Evolutionary conservation across 805 yeast genomes (phyloP).

Genomic region (Wickerhamiella musiphila): DNA sequence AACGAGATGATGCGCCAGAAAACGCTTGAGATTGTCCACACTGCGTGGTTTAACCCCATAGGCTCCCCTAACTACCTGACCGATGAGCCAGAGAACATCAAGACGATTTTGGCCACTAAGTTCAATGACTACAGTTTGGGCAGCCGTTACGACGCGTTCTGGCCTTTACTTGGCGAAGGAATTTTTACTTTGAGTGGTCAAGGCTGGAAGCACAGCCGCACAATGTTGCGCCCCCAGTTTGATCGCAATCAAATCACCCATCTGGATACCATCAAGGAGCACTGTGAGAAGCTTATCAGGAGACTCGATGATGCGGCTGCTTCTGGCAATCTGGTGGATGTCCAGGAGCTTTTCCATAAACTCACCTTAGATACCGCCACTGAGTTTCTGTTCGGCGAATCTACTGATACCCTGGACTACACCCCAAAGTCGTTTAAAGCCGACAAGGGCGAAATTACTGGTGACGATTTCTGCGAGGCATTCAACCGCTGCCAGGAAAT

Average conservation of each 20-base stretch:
- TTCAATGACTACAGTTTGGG: constrained; percentile 21
- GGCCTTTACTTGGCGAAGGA: constrained; percentile 20
- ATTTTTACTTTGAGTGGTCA: constrained; percentile 22
- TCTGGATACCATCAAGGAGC: constrained; percentile 12
- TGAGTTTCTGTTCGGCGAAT: constrained; percentile 16
- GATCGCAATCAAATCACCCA: constrained; percentile 19
- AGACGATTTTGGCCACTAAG: constrained; percentile 19
- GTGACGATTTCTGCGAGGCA: constrained; percentile 9
- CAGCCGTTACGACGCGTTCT: constrained; percentile 14
- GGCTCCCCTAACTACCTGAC: too few species aligned
- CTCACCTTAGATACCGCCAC: constrained; percentile 16
- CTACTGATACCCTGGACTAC: constrained; percentile 9
- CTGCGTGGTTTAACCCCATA: too few species aligned
- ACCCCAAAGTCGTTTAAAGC: not conserved
- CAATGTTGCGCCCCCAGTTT: constrained; percentile 22
- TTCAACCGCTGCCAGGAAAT: constrained; percentile 10
- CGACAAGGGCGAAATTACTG: not conserved
- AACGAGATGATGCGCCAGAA: too few species aligned
- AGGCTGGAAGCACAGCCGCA: constrained; percentile 22
- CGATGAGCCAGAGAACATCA: constrained; percentile 21
- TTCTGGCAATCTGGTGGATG: constrained; percentile 5
- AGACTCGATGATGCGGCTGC: not conserved
- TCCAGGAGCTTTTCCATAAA: constrained; percentile 13
- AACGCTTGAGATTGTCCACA: too few species aligned
- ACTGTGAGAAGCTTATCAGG: constrained; percentile 8